Evolutionary conservation across 1,284 basidiomycete genomes (phyloP).

Genomic region (Pisolithus thermaeus): DNA sequence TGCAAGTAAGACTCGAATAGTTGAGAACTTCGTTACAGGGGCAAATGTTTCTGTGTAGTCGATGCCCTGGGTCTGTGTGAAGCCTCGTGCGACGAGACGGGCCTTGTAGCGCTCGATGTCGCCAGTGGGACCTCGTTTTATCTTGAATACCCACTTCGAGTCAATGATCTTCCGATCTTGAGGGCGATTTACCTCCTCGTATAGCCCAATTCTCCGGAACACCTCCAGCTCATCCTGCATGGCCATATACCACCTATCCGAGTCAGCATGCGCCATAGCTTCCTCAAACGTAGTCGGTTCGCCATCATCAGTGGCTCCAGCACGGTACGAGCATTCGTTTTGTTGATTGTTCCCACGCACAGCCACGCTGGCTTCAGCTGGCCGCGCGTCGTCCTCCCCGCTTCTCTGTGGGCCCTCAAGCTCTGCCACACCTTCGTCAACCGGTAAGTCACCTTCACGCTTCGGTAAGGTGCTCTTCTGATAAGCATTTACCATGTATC

Average conservation of each 20-base stretch:
- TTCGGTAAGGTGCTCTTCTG: too few relatives aligned
- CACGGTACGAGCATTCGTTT: too few relatives aligned
- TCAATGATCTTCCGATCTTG: neutral
- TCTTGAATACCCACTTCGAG: slow-evolving; percentile 13
- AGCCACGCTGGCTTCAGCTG: too few relatives aligned
- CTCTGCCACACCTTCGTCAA: too few relatives aligned
- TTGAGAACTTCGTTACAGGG: slow-evolving; percentile 16
- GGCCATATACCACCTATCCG: neutral
- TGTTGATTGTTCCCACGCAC: too few relatives aligned
- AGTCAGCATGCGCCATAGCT: neutral
- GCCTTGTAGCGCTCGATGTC: slow-evolving; percentile 12
- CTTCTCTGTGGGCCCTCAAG: too few relatives aligned
- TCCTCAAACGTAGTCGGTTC: neutral
- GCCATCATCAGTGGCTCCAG: neutral
- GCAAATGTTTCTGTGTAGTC: slow-evolving; percentile 14
- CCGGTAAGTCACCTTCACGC: too few relatives aligned
- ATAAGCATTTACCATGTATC: too few relatives aligned
- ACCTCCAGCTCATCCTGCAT: neutral
- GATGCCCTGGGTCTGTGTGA: slow-evolving; percentile 9
- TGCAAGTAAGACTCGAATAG: slow-evolving; percentile 21
- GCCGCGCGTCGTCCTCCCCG: too few relatives aligned
- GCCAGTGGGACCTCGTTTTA: slow-evolving; percentile 8
- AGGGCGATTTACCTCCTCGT: neutral
- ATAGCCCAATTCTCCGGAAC: slow-evolving; percentile 2
- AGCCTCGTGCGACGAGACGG: slow-evolving; percentile 12